Percentiles rank a stretch among this genome's conserved stretches.
Conservation (phyloP, 148 eudicot genomes). For the Camellia japonica region DNA sequence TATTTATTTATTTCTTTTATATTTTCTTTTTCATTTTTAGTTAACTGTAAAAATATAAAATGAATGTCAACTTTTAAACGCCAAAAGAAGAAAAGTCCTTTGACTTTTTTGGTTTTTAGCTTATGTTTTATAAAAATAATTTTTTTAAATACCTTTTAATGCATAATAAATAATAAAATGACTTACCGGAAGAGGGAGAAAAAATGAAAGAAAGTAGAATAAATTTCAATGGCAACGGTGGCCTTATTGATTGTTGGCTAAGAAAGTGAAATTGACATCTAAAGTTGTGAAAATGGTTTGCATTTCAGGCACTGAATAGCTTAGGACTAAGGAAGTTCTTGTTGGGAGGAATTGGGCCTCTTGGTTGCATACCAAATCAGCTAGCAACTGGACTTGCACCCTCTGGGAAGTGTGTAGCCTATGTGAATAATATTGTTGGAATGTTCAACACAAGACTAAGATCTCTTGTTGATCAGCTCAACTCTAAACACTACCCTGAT, state of each 20-base stretch:
- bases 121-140: too few relatives aligned
- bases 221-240: too few relatives aligned
- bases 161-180: too few relatives aligned
- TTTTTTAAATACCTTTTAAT: too few relatives aligned
- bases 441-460: slow-evolving; percentile 55
- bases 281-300: background rate
- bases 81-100: too few relatives aligned
- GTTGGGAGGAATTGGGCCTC: slow-evolving; percentile 58
- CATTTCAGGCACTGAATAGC: slow-evolving; percentile 40
- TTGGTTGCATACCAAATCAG: slow-evolving; percentile 17
- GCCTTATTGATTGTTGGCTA: background rate
- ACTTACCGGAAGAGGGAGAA: too few relatives aligned
- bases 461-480: slow-evolving; percentile 48
- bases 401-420: slow-evolving; percentile 40
- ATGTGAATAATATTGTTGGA: slow-evolving; percentile 42
- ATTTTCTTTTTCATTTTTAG: too few relatives aligned
- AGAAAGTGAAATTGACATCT: too few relatives aligned
- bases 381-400: slow-evolving; percentile 36
- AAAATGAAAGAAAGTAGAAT: slow-evolving; percentile 12
- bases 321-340: slow-evolving; percentile 60
- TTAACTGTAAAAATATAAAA: too few relatives aligned
- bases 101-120: too few relatives aligned
- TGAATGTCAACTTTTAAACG: too few relatives aligned
- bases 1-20: too few relatives aligned
- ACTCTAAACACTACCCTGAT: slow-evolving; percentile 25